phyloP scores from a whole-genome alignment of 2,329 filamentous ascomycete genomes.

The Cucurbitaria berberidis region DNA sequence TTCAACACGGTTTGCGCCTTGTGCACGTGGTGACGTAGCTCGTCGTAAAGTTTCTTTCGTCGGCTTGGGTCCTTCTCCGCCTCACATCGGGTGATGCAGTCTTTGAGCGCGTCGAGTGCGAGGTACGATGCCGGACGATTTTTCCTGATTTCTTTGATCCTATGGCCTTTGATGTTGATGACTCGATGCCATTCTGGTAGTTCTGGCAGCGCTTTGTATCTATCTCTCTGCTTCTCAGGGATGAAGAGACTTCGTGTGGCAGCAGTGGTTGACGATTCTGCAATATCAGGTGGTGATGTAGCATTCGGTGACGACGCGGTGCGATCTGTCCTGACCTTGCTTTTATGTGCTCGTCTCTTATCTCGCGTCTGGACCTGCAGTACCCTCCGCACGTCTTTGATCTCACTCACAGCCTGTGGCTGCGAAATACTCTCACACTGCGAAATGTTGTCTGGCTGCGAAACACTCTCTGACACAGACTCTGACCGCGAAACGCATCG shows the following conservation, averaged over 20 bases:
- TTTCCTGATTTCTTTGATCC: constrained; percentile 12
- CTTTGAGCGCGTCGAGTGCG: constrained; percentile 32
- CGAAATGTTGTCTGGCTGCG: no score
- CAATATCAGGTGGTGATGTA: not conserved
- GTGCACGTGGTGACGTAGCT: constrained; percentile 49
- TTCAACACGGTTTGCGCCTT: constrained; percentile 44
- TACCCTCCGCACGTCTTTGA: constrained; percentile 3
- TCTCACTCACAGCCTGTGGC: not conserved
- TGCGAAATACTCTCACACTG: no score
- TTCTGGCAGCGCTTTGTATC: not conserved
- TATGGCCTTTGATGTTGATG: constrained; percentile 5
- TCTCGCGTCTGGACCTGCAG: not conserved
- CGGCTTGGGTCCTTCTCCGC: not conserved
- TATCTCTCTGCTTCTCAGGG: not conserved
- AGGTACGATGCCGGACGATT: constrained; percentile 19
- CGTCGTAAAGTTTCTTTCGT: constrained; percentile 28
- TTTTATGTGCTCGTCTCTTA: not conserved
- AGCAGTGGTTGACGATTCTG: constrained; percentile 8
- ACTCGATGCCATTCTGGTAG: constrained; percentile 23
- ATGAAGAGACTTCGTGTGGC: not conserved
- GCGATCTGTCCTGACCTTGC: not conserved
- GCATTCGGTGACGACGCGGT: not conserved
- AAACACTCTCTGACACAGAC: no score
- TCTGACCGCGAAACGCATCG: no score
- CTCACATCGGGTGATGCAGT: constrained; percentile 28